A percentile compares a stretch with the other conserved stretches of the same genome.
phyloP scores from a whole-genome alignment of 2,329 filamentous ascomycete species.

The Drechmeria coniospora region DNA sequence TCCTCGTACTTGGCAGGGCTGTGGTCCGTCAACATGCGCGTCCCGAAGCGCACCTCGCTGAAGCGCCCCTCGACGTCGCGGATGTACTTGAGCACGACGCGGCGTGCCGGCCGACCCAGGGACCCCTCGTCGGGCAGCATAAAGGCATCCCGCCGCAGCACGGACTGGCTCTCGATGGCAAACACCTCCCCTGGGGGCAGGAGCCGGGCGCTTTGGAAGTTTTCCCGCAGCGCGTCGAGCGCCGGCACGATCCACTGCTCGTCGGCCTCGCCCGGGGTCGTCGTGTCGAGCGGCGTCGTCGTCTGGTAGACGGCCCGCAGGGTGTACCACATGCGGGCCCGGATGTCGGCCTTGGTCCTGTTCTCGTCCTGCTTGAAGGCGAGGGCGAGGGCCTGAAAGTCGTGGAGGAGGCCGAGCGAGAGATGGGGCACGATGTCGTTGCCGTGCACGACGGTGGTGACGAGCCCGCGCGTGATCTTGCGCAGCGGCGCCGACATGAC shows the following conservation, averaged over 20 bases:
- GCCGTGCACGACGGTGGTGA: constrained; percentile 60
- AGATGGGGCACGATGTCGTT: constrained; percentile 60
- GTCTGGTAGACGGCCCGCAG: constrained; percentile 46
- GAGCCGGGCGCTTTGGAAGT: constrained; percentile 55
- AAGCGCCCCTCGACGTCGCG: constrained; percentile 56
- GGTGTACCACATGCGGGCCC: constrained; percentile 48
- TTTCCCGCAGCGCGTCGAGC: constrained; percentile 48
- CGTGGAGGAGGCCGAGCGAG: constrained; percentile 58
- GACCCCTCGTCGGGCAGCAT: constrained; percentile 27
- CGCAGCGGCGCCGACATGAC: constrained; percentile 57
- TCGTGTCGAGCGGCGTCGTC: constrained; percentile 29
- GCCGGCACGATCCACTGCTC: constrained; percentile 55
- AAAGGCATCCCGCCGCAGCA: constrained; percentile 53
- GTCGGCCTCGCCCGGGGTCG: constrained; percentile 31
- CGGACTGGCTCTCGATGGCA: constrained; percentile 50
- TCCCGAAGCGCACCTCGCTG: constrained; percentile 54
- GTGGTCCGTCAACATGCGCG: constrained; percentile 62
- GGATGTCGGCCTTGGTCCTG: constrained; percentile 51
- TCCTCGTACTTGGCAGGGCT: constrained; percentile 61
- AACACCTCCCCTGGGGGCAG: constrained; percentile 67
- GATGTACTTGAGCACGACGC: constrained; percentile 56
- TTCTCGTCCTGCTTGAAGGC: constrained; percentile 59
- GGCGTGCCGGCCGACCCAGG: constrained; percentile 49
- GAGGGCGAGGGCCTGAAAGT: constrained; percentile 56
- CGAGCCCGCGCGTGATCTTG: constrained; percentile 54